Conservation (phyloP, 208 protist genomes). For the Entamoeba dispar region DNA sequence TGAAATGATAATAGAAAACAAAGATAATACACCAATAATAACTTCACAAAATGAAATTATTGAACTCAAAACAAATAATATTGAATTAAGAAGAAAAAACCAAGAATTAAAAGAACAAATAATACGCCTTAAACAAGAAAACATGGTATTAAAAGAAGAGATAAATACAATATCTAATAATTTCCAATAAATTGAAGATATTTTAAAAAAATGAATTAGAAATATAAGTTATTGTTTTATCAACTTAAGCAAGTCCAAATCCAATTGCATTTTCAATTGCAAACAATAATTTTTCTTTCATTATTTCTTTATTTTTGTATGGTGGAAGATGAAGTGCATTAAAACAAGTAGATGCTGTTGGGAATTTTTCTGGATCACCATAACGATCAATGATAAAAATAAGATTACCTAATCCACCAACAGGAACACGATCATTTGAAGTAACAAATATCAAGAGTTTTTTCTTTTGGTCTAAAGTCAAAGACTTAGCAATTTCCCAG, state of each 20-base stretch:
- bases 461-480: not conserved
- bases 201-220: too few relatives aligned
- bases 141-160: too few relatives aligned
- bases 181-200: too few relatives aligned
- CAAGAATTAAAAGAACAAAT: too few relatives aligned
- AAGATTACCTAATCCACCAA: not conserved
- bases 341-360: conserved; percentile 7
- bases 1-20: too few relatives aligned
- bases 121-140: too few relatives aligned
- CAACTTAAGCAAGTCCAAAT: not conserved
- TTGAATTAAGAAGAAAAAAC: too few relatives aligned
- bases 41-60: too few relatives aligned
- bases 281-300: conserved; percentile 3
- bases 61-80: too few relatives aligned
- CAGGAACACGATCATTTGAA: not conserved
- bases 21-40: too few relatives aligned
- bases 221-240: too few relatives aligned
- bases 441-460: not conserved
- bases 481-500: not conserved
- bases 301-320: not conserved
- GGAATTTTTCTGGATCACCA: not conserved
- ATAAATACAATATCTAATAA: too few relatives aligned
- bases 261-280: conserved; percentile 3
- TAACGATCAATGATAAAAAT: not conserved
- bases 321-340: conserved; percentile 3